These are phyloP conservation scores for Saccharomycopsis selenospora DNA, from an alignment of 805 yeast genomes.

Conservation along the genomic window DNA sequence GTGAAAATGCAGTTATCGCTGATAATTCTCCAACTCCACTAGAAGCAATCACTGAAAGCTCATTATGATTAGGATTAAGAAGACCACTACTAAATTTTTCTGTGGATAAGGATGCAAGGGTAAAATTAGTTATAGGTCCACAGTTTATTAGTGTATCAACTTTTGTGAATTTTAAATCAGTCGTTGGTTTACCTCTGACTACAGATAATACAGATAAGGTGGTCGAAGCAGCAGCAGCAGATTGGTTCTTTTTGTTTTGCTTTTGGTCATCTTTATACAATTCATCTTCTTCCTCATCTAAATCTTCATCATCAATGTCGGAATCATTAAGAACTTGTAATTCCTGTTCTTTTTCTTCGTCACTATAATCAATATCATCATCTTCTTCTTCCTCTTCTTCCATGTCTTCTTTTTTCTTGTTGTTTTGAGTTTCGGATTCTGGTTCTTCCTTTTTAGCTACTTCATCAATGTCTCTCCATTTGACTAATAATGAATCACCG, in stretches of 20 bases:
- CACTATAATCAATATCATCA: conserved; percentile 21
- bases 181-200: conserved; percentile 44
- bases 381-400: conserved; percentile 19
- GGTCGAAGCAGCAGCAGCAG: conserved; percentile 30
- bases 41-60: conserved; percentile 60
- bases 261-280: conserved; percentile 7
- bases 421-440: conserved; percentile 8
- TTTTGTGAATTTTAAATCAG: conserved; percentile 33
- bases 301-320: conserved; percentile 7
- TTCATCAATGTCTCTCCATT: conserved; percentile 8
- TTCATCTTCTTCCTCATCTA: conserved; percentile 4
- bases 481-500: conserved; percentile 16
- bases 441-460: conserved; percentile 9
- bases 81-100: conserved; percentile 52
- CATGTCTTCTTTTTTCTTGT: conserved; percentile 4
- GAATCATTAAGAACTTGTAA: not conserved
- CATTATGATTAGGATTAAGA: conserved; percentile 59
- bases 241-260: not conserved
- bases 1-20: conserved; percentile 53
- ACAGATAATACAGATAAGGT: conserved; percentile 35
- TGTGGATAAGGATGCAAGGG: conserved; percentile 53
- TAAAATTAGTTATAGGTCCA: conserved; percentile 69
- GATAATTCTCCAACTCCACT: conserved; percentile 56
- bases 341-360: conserved; percentile 13
- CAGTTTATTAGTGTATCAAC: conserved; percentile 52